Evolutionary conservation across 2,329 filamentous ascomycete species (phyloP).

Genomic region (Colletotrichum abscissum): DNA sequence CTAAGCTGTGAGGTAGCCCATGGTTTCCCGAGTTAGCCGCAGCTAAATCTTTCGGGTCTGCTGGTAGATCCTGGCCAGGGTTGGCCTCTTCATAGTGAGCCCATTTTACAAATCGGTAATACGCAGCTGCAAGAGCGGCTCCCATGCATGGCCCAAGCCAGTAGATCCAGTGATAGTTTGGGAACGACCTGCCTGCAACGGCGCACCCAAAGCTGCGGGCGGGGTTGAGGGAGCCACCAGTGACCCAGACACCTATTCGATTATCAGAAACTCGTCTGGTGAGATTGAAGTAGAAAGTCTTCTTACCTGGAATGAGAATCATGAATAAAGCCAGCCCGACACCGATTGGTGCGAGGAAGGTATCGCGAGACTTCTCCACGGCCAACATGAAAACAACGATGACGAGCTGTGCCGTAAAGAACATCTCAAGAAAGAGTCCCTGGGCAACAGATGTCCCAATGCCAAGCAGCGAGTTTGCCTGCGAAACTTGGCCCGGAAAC

Average conservation of each 20-base stretch:
- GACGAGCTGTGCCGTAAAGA: constrained; percentile 68
- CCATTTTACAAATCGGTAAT: constrained; percentile 55
- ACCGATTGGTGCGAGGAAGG: constrained; percentile 73
- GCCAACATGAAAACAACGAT: constrained; percentile 74
- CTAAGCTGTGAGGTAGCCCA: background rate
- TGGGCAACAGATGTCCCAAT: constrained; percentile 58
- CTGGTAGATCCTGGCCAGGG: constrained; percentile 46
- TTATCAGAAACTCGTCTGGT: constrained; percentile 11
- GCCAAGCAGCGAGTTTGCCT: constrained; percentile 60
- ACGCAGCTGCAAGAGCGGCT: constrained; percentile 51
- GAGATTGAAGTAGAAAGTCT: background rate
- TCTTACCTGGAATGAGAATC: constrained; percentile 48
- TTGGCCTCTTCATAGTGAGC: constrained; percentile 56
- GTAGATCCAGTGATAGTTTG: constrained; percentile 56
- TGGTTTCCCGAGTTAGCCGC: background rate
- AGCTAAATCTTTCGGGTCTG: background rate
- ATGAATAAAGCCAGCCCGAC: constrained; percentile 76
- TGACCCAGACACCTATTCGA: constrained; percentile 50
- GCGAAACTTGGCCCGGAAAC: constrained; percentile 60
- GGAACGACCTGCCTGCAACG: constrained; percentile 49
- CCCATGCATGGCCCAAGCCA: constrained; percentile 58
- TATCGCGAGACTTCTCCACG: constrained; percentile 74
- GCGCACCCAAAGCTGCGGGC: constrained; percentile 58
- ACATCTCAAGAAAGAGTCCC: constrained; percentile 71
- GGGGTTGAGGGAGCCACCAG: constrained; percentile 55